A percentile compares a stretch with the other conserved stretches of the same genome.
Evolutionary conservation across 495 filamentous ascomycete genomes (phyloP).

Genomic region (Neurospora sp.): DNA sequence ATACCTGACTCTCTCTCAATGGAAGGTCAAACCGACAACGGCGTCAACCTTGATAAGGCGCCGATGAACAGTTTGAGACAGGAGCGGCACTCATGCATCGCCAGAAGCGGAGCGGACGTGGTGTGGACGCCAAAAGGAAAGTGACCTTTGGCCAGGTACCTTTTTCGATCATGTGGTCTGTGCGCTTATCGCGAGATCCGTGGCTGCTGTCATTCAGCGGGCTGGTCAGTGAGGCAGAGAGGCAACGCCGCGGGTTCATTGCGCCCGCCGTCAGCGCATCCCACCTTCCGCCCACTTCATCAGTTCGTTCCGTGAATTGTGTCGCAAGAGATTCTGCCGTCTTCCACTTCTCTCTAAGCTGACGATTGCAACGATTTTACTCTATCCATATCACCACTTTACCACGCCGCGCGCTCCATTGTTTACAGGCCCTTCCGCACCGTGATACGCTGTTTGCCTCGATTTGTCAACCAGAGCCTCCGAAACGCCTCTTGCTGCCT

Average conservation of each 20-base stretch:
- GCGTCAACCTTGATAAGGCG: neutral
- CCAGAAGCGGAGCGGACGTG: neutral
- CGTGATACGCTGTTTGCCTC: neutral
- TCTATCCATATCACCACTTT: neutral
- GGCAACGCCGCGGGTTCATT: neutral
- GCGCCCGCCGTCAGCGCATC: neutral
- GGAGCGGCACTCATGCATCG: neutral
- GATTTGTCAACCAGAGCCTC: neutral
- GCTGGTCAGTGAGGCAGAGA: neutral
- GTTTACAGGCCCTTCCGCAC: neutral
- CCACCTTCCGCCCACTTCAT: neutral
- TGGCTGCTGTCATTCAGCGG: neutral
- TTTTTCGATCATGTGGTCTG: neutral
- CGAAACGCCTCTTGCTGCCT: neutral
- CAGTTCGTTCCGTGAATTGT: neutral
- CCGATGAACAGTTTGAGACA: neutral
- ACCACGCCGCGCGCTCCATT: neutral
- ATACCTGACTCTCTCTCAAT: neutral
- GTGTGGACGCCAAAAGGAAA: neutral
- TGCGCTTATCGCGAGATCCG: neutral
- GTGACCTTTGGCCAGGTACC: neutral
- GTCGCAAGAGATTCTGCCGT: neutral
- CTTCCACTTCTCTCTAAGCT: neutral
- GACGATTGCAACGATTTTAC: neutral
- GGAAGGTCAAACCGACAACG: neutral